Evolutionary conservation across 768 basidiomycete species (phyloP).

Genomic region (Sistotremastrum niveocremeum): DNA sequence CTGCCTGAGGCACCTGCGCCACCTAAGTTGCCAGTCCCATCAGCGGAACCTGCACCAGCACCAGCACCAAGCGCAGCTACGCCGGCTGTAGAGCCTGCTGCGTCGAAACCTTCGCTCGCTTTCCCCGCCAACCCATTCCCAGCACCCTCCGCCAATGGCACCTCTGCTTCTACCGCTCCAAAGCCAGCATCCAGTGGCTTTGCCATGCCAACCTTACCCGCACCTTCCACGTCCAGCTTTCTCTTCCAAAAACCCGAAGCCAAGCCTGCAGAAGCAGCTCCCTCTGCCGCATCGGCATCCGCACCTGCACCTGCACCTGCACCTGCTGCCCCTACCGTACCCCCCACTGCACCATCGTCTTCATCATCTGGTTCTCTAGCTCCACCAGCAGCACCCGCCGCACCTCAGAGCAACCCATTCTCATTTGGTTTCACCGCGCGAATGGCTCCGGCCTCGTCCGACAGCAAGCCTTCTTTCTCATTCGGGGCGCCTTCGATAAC

Average conservation of each 20-base stretch:
- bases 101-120: slow-evolving; percentile 4
- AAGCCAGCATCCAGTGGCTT: slow-evolving; percentile 9
- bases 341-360: slow-evolving; percentile 7
- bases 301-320: slow-evolving; percentile 1
- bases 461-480: slow-evolving; percentile 8
- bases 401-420: slow-evolving; percentile 7
- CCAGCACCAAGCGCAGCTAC: not conserved
- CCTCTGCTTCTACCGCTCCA: slow-evolving; percentile 5
- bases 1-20: slow-evolving; percentile 5
- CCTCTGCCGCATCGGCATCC: slow-evolving; percentile 5
- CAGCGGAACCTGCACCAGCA: slow-evolving; percentile 1
- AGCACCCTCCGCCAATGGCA: not conserved
- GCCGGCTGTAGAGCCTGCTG: slow-evolving; percentile 3
- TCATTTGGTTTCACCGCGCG: slow-evolving; percentile 6
- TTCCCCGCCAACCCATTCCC: slow-evolving; percentile 2
- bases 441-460: not conserved
- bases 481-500: not conserved
- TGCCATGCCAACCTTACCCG: slow-evolving; percentile 6
- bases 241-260: too few relatives aligned
- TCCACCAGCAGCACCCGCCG: slow-evolving; percentile 4
- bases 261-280: not conserved
- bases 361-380: slow-evolving; percentile 3
- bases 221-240: too few relatives aligned
- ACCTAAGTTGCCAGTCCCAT: not conserved
- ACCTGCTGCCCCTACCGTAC: slow-evolving; percentile 11